Evolutionary conservation across 192 early-diverging fungal genomes (phyloP).

Genomic region (Kappamyces sp.): DNA sequence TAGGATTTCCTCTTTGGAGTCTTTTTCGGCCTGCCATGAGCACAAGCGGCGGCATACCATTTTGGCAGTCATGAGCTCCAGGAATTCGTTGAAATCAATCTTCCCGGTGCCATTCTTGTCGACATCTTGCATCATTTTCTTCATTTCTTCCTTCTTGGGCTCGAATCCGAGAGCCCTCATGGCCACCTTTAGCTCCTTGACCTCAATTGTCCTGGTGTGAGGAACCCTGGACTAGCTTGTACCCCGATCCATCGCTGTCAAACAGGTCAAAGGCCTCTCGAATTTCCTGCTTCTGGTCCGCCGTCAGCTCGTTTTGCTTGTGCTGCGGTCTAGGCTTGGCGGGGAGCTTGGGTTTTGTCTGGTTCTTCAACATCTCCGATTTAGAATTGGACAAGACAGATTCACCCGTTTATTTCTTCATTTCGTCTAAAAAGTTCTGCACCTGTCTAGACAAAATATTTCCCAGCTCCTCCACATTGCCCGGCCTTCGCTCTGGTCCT

Average conservation of each 20-base stretch:
- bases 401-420: too few relatives aligned
- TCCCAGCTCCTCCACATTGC: too few relatives aligned
- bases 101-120: slow-evolving; percentile 44
- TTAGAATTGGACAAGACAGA: too few relatives aligned
- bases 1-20: slow-evolving; percentile 63
- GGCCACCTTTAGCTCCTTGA: slow-evolving; percentile 65
- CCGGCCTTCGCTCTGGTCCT: too few relatives aligned
- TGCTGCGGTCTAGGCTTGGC: slow-evolving; percentile 21
- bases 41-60: slow-evolving; percentile 42
- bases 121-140: slow-evolving; percentile 49
- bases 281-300: slow-evolving; percentile 65
- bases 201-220: slow-evolving; percentile 41
- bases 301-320: slow-evolving; percentile 33
- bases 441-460: too few relatives aligned
- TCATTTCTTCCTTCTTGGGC: slow-evolving; percentile 44
- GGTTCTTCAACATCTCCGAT: too few relatives aligned
- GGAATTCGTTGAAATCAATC: slow-evolving; percentile 69
- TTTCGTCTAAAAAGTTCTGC: too few relatives aligned
- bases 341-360: slow-evolving; percentile 9
- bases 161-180: slow-evolving; percentile 56
- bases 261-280: slow-evolving; percentile 67
- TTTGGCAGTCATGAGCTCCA: slow-evolving; percentile 57
- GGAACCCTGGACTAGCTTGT: slow-evolving; percentile 31
- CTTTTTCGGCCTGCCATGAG: slow-evolving; percentile 49
- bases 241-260: slow-evolving; percentile 55